These are phyloP conservation scores for Aureobasidium sp. DNA, from an alignment of 2,329 filamentous ascomycete genomes.

Conservation along the genomic window DNA sequence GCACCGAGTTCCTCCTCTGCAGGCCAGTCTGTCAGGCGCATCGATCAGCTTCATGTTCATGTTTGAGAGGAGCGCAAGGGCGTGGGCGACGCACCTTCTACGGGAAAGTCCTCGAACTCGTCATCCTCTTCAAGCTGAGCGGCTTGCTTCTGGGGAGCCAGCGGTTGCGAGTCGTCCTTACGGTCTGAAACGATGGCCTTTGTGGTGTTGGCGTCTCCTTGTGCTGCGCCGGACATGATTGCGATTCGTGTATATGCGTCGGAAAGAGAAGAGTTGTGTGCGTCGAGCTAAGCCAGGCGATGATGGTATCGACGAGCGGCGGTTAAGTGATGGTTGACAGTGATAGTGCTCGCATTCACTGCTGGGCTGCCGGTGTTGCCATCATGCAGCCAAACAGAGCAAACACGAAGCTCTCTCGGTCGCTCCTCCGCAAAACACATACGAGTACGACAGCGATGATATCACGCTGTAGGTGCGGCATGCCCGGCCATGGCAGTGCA, in stretches of 20 bases:
- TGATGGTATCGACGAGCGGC: background rate
- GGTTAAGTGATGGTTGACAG: background rate
- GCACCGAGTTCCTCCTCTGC: slow-evolving; percentile 75
- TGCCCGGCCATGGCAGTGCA: background rate
- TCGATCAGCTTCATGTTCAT: background rate
- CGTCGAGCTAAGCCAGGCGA: background rate
- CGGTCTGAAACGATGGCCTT: slow-evolving; percentile 36
- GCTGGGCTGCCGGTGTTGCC: background rate
- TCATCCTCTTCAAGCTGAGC: slow-evolving; percentile 88
- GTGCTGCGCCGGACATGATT: slow-evolving; percentile 42
- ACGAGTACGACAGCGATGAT: slow-evolving; percentile 11
- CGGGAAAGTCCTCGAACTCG: slow-evolving; percentile 97
- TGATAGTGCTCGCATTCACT: background rate
- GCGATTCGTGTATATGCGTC: slow-evolving; percentile 15
- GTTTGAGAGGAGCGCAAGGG: background rate
- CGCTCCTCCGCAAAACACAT: background rate
- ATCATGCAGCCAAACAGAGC: slow-evolving; percentile 11
- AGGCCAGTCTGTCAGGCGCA: slow-evolving; percentile 66
- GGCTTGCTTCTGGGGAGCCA: slow-evolving; percentile 55
- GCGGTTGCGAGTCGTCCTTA: slow-evolving; percentile 39
- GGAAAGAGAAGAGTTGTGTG: background rate
- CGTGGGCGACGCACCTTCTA: slow-evolving; percentile 60
- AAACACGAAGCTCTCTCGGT: slow-evolving; percentile 1
- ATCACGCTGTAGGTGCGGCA: background rate
- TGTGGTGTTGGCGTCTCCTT: slow-evolving; percentile 33